Conservation (phyloP, 2,329 filamentous ascomycete species). For the Trichoderma sp. region DNA sequence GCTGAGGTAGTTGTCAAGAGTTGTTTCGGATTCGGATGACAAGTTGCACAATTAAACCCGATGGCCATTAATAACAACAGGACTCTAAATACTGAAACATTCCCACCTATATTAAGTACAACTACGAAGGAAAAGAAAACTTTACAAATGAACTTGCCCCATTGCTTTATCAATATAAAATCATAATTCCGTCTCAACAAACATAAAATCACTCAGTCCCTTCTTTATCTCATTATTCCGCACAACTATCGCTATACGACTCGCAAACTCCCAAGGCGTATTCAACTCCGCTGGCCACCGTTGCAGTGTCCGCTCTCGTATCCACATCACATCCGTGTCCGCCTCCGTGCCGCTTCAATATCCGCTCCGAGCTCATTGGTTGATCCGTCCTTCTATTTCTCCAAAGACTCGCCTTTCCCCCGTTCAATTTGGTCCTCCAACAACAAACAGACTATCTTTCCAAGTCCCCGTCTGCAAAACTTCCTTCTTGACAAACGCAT, state of each 20-base stretch:
- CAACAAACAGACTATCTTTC: background rate
- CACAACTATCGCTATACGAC: background rate
- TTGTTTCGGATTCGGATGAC: background rate
- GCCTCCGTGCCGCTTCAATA: background rate
- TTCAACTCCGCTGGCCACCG: background rate
- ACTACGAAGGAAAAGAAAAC: background rate
- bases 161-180: background rate
- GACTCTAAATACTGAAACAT: background rate
- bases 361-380: background rate
- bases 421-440: background rate
- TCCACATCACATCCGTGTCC: background rate
- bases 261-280: fast-evolving
- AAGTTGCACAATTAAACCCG: background rate
- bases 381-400: background rate
- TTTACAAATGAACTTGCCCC: background rate
- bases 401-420: background rate
- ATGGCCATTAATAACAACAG: background rate
- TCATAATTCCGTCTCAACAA: background rate
- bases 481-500: conserved; percentile 3
- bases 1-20: background rate
- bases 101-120: background rate
- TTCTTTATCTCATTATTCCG: background rate
- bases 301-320: background rate
- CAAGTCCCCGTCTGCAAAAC: background rate
- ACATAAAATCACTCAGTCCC: background rate